These are phyloP conservation scores for Amphibolis antarctica DNA, from an alignment of 106 monocot genomes.

Conservation along the genomic window DNA sequence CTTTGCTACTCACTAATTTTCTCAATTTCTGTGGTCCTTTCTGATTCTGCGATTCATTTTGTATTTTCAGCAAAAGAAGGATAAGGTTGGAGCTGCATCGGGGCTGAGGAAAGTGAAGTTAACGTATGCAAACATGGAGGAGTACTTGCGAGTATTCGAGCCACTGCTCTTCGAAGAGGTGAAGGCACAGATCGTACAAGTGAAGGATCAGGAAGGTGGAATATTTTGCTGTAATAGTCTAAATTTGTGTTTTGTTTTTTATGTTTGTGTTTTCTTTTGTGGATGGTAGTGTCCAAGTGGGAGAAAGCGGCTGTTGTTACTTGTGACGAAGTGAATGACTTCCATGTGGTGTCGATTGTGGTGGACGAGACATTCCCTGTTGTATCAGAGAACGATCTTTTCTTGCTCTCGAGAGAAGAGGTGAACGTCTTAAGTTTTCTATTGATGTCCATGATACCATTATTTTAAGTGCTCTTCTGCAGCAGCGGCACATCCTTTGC, in stretches of 20 bases:
- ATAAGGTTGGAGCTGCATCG: background rate
- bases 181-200: constrained; percentile 79
- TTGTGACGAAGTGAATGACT: constrained; percentile 44
- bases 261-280: background rate
- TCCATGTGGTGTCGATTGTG: constrained; percentile 55
- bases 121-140: constrained; percentile 49
- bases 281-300: constrained; percentile 27
- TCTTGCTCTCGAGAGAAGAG: constrained; percentile 66
- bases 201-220: constrained; percentile 57
- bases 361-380: constrained; percentile 45
- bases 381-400: constrained; percentile 80
- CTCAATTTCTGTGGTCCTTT: background rate
- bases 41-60: background rate
- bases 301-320: constrained; percentile 44
- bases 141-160: constrained; percentile 71
- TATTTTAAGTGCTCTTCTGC: background rate
- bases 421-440: constrained; percentile 13
- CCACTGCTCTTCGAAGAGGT: constrained; percentile 93
- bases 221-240: background rate
- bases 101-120: constrained; percentile 44
- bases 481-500: too few relatives aligned
- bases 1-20: background rate
- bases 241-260: background rate
- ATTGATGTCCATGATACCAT: background rate
- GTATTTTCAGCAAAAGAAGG: background rate